phyloP scores from a whole-genome alignment of 2,329 filamentous ascomycete genomes.

The Aspergillaceae sp. region DNA sequence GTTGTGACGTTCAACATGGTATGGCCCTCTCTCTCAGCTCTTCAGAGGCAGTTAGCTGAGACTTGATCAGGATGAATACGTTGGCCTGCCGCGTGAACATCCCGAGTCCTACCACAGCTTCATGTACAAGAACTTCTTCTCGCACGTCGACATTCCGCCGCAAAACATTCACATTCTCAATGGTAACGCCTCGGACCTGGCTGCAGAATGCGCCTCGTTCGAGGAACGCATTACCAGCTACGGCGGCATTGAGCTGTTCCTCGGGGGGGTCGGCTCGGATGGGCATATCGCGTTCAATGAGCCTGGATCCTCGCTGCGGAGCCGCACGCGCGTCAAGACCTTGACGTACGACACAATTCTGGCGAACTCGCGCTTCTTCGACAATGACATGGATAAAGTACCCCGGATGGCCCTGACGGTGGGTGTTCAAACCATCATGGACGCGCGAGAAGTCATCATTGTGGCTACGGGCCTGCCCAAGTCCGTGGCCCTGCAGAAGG shows the following conservation, averaged over 20 bases:
- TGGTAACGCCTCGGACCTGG: slow-evolving; percentile 67
- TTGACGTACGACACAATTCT: slow-evolving; percentile 79
- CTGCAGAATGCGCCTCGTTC: slow-evolving; percentile 68
- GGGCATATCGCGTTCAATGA: slow-evolving; percentile 90
- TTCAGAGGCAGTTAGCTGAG: neutral
- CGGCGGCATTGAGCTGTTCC: slow-evolving; percentile 77
- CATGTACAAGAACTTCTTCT: slow-evolving; percentile 92
- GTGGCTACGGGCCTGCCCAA: slow-evolving; percentile 78
- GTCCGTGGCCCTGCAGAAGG: slow-evolving; percentile 67
- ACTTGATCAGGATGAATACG: slow-evolving; percentile 64
- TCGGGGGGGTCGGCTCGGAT: slow-evolving; percentile 76
- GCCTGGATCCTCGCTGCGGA: slow-evolving; percentile 68
- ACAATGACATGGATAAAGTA: slow-evolving; percentile 62
- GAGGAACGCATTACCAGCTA: slow-evolving; percentile 65
- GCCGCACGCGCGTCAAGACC: slow-evolving; percentile 75
- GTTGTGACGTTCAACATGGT: slow-evolving; percentile 91
- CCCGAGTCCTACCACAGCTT: slow-evolving; percentile 83
- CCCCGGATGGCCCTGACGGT: slow-evolving; percentile 78
- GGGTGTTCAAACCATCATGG: slow-evolving; percentile 73
- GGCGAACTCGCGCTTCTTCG: slow-evolving; percentile 79
- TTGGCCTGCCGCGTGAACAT: slow-evolving; percentile 72
- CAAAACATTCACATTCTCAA: slow-evolving; percentile 77
- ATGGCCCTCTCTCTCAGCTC: slow-evolving; percentile 12
- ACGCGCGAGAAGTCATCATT: slow-evolving; percentile 71
- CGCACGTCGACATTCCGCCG: slow-evolving; percentile 70